Evolutionary conservation across 2,329 filamentous ascomycete genomes (phyloP).

Genomic region (Sclerotinia nivalis): DNA sequence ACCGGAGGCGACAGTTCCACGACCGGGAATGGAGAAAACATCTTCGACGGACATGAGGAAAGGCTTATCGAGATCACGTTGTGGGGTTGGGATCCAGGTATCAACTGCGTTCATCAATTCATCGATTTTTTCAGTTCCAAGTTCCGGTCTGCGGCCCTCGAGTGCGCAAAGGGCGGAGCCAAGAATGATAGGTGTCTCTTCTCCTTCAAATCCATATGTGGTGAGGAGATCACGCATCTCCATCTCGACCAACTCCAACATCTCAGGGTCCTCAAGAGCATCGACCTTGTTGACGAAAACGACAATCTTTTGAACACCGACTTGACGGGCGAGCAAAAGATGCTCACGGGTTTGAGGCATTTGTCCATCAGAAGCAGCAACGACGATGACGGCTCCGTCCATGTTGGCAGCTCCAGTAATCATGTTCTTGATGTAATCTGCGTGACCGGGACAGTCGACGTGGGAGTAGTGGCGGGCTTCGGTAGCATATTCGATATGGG

Average conservation of each 20-base stretch:
- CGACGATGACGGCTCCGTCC: constrained; percentile 98
- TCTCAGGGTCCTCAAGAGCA: constrained; percentile 94
- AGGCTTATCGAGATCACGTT: constrained; percentile 94
- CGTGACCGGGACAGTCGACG: constrained; percentile 99
- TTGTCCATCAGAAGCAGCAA: constrained; percentile 96
- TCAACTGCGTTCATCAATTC: constrained; percentile 89
- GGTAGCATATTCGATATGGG: constrained; percentile 98
- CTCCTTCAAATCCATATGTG: constrained; percentile 95
- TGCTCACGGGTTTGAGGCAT: constrained; percentile 99
- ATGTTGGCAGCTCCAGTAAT: constrained; percentile 99
- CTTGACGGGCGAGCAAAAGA: constrained; percentile 94
- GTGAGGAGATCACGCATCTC: constrained; percentile 97
- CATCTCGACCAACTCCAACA: constrained; percentile 99
- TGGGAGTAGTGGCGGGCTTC: constrained; percentile 96
- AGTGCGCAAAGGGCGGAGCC: constrained; percentile 95
- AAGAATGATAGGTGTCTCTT: constrained; percentile 95
- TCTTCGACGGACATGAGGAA: constrained; percentile 99
- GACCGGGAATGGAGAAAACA: constrained; percentile 85
- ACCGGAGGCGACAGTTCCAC: constrained; percentile 94
- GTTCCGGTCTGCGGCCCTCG: constrained; percentile 81
- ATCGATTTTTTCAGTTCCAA: constrained; percentile 85
- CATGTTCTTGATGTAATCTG: constrained; percentile 99
- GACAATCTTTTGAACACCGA: constrained; percentile 96
- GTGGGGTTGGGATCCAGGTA: constrained; percentile 91
- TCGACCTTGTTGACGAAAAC: constrained; percentile 99